Evolutionary conservation across 805 yeast species (phyloP), one percentile per base, ranked within the genome.

Genomic region (Ascoidea asiatica): DNA sequence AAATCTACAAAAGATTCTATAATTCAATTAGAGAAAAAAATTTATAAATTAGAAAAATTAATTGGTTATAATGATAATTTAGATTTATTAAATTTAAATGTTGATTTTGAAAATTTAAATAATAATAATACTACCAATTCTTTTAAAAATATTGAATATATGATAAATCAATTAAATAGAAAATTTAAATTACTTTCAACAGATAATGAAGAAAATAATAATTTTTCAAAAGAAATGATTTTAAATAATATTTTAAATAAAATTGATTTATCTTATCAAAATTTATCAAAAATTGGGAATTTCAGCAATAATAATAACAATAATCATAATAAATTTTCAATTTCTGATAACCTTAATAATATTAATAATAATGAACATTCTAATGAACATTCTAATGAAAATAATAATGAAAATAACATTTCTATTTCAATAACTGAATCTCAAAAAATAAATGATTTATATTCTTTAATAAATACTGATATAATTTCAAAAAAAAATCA

Each of bases 141-240:
- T 11, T 40, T 44, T 7, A 42, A 33, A 13, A 48, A 44, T 41
- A 19, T 49, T 18, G 52, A 49, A 29, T 40, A 41, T 4, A 18
- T 49, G 13, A 43, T 49, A n/a, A 47, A 38, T 18, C 46, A 49
- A 22, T 33, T 47, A 5, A 40, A 49, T 19, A 23, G 46, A 20
- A 49, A 44, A 40, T 43, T 49, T 19, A 43, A 45, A 18, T 33
- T 49, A 15, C 35, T 49, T 11, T 35, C 35, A 15, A 18, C 18
- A 11, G 45, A 21, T 4, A 23, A 39, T 35, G 36, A 40, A 18
- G 41, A 11, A 5, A 19, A 7, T 22, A 21, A 7, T 17, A 19
- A 33, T 8, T 5, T 3, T 6, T 7, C 4, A 4, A 8, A 29
- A 29, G 15, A 29, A 15, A 29, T 15, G n/a, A 17, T 38, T 5